phyloP scores from a whole-genome alignment of 345 rosid genomes.

The Hibiscus trionum region DNA sequence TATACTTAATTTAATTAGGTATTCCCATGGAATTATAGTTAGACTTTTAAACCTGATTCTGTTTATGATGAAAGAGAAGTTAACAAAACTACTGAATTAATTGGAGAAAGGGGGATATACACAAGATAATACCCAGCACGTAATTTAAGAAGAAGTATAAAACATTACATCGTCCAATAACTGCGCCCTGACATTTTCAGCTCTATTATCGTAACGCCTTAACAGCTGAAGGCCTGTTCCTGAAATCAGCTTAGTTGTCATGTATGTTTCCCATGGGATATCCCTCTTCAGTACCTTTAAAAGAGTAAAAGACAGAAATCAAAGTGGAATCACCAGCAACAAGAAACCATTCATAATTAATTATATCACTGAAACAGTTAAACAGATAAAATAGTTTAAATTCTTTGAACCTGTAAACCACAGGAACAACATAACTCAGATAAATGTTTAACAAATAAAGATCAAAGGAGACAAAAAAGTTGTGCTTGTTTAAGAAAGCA shows the following conservation, averaged over 20 bases:
- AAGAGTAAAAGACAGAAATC: slow-evolving; percentile 6
- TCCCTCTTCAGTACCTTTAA: slow-evolving; percentile 82
- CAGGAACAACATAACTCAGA: not conserved
- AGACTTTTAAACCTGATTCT: not conserved
- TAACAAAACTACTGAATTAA: not conserved
- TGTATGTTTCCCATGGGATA: slow-evolving; percentile 99
- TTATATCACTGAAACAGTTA: not conserved
- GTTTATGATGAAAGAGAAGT: not conserved
- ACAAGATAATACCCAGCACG: slow-evolving; percentile 9
- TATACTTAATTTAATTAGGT: not conserved
- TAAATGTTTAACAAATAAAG: not conserved
- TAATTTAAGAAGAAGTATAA: slow-evolving; percentile 11
- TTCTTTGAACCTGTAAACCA: not conserved
- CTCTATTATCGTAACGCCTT: slow-evolving; percentile 77
- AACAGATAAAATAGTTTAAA: not conserved
- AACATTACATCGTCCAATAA: slow-evolving; percentile 73
- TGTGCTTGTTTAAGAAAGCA: not conserved
- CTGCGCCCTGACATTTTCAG: slow-evolving; percentile 73
- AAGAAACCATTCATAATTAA: not conserved
- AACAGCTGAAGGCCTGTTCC: slow-evolving; percentile 78
- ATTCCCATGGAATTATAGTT: not conserved
- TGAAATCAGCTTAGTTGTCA: slow-evolving; percentile 82
- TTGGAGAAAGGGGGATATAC: not conserved
- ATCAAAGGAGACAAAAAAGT: not conserved
- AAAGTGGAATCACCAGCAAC: slow-evolving; percentile 12